Conservation (phyloP, 2,329 filamentous ascomycete genomes). For the Colletotrichum limetticola region DNA sequence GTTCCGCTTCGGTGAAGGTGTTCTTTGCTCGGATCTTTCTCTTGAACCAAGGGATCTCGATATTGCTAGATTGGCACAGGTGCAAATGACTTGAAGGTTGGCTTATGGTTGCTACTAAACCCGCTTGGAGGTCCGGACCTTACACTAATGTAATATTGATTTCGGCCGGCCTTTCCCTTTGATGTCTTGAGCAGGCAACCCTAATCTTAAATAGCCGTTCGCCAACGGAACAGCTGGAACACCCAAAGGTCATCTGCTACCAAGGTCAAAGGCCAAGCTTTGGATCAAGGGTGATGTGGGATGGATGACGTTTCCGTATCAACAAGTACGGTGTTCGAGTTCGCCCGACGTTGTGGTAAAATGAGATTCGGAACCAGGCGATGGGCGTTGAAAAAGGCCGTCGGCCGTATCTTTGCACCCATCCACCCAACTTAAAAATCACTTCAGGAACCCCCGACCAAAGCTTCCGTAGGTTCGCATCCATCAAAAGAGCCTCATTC, state of each 20-base stretch:
- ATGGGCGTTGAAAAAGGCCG: neutral
- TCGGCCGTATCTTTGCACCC: neutral
- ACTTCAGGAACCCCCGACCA: conserved; percentile 13
- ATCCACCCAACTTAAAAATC: neutral
- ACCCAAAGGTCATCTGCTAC: neutral
- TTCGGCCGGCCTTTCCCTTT: neutral
- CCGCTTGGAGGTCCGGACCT: neutral
- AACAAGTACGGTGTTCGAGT: neutral
- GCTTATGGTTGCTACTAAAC: conserved; percentile 9
- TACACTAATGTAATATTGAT: neutral
- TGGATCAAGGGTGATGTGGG: neutral
- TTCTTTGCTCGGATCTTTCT: neutral
- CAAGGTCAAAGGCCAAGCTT: neutral
- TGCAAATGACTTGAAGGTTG: neutral
- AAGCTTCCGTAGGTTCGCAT: conserved; percentile 3
- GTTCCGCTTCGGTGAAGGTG: neutral
- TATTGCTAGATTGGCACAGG: neutral
- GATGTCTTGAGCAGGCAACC: conserved; percentile 6
- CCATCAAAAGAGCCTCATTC: neutral
- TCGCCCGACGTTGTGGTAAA: conserved; percentile 15
- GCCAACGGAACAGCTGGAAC: neutral
- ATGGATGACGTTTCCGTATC: neutral
- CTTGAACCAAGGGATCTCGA: neutral
- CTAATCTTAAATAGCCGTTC: conserved; percentile 30
- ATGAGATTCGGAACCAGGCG: neutral